Conservation (phyloP, 164 flowering plant genomes). For the Liquidambar formosana region DNA sequence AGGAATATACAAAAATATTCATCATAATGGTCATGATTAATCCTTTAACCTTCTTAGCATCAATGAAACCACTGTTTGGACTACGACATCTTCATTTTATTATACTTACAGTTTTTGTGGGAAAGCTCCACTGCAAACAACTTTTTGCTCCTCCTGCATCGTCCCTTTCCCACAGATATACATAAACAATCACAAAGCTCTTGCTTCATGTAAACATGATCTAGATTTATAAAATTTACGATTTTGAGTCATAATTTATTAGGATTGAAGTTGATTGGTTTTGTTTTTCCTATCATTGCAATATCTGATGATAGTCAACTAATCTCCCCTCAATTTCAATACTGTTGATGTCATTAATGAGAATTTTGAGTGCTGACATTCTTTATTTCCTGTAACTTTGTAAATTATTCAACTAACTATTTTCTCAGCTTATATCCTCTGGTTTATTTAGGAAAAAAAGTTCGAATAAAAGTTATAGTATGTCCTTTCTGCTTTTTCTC, state of each 20-base stretch:
- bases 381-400: not conserved
- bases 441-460: not conserved
- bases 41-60: not conserved
- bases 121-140: not conserved
- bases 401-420: not conserved
- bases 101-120: not conserved
- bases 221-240: not conserved
- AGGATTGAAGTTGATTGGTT: not conserved
- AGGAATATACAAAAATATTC: not conserved
- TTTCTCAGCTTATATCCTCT: not conserved
- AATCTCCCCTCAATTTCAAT: too few species aligned
- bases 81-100: not conserved
- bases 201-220: not conserved
- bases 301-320: not conserved
- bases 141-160: not conserved
- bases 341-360: too few species aligned
- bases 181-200: not conserved
- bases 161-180: not conserved
- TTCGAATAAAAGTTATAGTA: not conserved
- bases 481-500: not conserved
- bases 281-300: not conserved
- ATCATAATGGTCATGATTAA: not conserved
- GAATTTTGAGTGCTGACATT: too few species aligned
- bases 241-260: not conserved
- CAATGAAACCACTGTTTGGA: not conserved